A percentile compares a stretch with the other conserved stretches of the same genome.
Conservation (phyloP, 768 basidiomycete genomes). For the Lepiota subincarnata region DNA sequence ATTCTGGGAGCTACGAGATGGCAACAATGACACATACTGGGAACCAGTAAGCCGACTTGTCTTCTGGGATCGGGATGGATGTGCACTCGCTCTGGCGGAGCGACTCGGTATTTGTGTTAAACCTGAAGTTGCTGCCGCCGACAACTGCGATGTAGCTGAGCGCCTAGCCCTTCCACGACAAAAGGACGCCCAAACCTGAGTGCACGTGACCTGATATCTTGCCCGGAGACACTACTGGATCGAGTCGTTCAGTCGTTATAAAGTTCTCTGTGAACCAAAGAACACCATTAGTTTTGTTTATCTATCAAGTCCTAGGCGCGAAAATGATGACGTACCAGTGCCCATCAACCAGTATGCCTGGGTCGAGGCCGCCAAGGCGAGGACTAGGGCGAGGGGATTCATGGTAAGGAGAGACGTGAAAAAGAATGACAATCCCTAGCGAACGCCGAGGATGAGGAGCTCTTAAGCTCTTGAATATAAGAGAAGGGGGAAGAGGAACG, state of each 20-base stretch:
- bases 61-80: conserved; percentile 49
- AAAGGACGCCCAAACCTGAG: conserved; percentile 28
- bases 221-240: conserved; percentile 48
- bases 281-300: neutral
- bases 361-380: conserved; percentile 26
- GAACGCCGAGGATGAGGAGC: conserved; percentile 7
- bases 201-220: conserved; percentile 44
- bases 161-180: neutral
- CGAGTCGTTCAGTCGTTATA: conserved; percentile 44
- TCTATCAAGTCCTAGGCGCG: neutral
- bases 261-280: conserved; percentile 20
- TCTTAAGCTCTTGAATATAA: conserved; percentile 2
- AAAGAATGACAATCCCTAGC: conserved; percentile 23
- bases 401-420: conserved; percentile 21
- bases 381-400: conserved; percentile 28
- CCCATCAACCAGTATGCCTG: conserved; percentile 47
- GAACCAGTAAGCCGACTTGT: conserved; percentile 53
- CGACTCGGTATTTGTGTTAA: conserved; percentile 33
- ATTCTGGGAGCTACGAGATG: conserved; percentile 1
- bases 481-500: conserved; percentile 1
- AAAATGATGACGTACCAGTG: conserved; percentile 23
- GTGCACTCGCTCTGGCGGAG: conserved; percentile 47
- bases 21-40: conserved; percentile 29
- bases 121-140: conserved; percentile 51
- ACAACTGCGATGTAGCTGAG: conserved; percentile 29